Percentiles rank a stretch among this genome's conserved stretches.
Evolutionary conservation across 805 yeast genomes (phyloP).

Genomic region (Yamadazyma ubonensis): DNA sequence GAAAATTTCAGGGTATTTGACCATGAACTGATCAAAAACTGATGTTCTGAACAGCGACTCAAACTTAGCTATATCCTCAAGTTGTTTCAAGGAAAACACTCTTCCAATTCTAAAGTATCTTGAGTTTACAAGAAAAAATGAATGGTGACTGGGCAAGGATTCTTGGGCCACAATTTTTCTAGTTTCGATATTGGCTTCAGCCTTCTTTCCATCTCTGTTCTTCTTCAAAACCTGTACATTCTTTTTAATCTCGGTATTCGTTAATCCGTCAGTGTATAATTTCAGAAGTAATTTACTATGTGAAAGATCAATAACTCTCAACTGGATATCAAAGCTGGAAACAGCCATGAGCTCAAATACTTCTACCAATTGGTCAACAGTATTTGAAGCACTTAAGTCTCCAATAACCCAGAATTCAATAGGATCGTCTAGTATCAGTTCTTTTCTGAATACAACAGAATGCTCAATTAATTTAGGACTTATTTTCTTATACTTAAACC

Average conservation of each 20-base stretch:
- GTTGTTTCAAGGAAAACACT: constrained; percentile 22
- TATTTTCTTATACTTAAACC: constrained; percentile 31
- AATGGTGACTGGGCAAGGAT: constrained; percentile 30
- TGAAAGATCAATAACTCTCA: constrained; percentile 33
- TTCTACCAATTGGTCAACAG: constrained; percentile 27
- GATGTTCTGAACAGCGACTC: constrained; percentile 49
- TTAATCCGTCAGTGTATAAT: constrained; percentile 6
- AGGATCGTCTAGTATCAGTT: constrained; percentile 3
- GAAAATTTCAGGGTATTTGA: constrained; percentile 27
- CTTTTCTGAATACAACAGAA: constrained; percentile 29
- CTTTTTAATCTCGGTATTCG: neutral
- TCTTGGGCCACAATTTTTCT: constrained; percentile 26
- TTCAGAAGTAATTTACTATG: constrained; percentile 3
- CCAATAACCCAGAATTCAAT: constrained; percentile 52
- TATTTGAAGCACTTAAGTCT: constrained; percentile 39
- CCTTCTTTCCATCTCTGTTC: neutral
- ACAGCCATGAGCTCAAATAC: constrained; percentile 26
- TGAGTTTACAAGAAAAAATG: constrained; percentile 54
- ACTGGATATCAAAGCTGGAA: constrained; percentile 33
- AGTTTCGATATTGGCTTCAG: constrained; percentile 1
- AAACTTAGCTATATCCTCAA: constrained; percentile 42
- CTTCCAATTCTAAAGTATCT: constrained; percentile 43
- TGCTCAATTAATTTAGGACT: constrained; percentile 24
- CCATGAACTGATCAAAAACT: constrained; percentile 26
- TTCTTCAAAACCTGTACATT: neutral